phyloP scores from a whole-genome alignment of 1,139 yeast species.

The Hyphopichia buzzinii region DNA sequence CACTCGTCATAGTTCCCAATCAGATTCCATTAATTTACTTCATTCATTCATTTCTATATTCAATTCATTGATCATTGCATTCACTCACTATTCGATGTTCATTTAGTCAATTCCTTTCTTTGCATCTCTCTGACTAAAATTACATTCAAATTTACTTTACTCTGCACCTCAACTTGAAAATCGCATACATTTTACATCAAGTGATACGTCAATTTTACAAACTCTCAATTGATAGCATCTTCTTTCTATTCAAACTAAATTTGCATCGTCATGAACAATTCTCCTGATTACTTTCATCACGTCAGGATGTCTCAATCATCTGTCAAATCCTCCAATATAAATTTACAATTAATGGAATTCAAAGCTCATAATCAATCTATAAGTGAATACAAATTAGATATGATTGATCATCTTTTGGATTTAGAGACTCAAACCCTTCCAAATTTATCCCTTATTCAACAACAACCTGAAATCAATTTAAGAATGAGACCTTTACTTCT shows the following conservation, averaged over 20 bases:
- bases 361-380: slow-evolving; percentile 38
- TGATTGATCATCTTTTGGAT: slow-evolving; percentile 35
- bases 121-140: too few relatives aligned
- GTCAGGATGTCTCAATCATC: slow-evolving; percentile 31
- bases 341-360: slow-evolving; percentile 40
- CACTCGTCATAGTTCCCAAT: too few relatives aligned
- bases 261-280: slow-evolving; percentile 11
- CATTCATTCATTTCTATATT: background rate
- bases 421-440: slow-evolving; percentile 37
- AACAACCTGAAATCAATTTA: slow-evolving; percentile 50
- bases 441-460: slow-evolving; percentile 41
- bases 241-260: background rate
- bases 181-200: too few relatives aligned
- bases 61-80: background rate
- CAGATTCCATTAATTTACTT: too few relatives aligned
- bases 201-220: background rate
- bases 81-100: background rate
- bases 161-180: too few relatives aligned
- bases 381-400: slow-evolving; percentile 42
- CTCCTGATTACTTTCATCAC: slow-evolving; percentile 41
- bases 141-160: too few relatives aligned
- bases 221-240: background rate
- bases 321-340: slow-evolving; percentile 32
- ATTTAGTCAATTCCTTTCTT: background rate
- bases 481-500: slow-evolving; percentile 51